A percentile compares a stretch with the other conserved stretches of the same genome.
phyloP scores from a whole-genome alignment of 2,329 filamentous ascomycete species.

The Sclerotiophoma versabilis region DNA sequence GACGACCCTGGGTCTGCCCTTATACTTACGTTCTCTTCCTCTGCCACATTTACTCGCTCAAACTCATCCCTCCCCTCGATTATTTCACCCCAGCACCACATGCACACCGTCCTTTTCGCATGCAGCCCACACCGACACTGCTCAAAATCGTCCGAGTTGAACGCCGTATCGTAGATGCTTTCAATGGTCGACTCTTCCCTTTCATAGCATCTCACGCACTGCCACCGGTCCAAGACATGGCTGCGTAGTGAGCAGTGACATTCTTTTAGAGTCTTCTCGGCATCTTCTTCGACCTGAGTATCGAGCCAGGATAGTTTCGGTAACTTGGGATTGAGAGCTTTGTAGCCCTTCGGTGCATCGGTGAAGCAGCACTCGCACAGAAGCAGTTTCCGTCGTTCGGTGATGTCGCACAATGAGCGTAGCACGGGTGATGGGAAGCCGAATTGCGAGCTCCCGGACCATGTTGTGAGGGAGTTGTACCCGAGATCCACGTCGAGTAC shows the following conservation, averaged over 20 bases:
- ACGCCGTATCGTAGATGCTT: neutral
- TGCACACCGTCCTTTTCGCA: neutral
- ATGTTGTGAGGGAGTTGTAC: slow-evolving; percentile 17
- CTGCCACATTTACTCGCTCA: neutral
- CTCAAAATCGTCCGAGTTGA: neutral
- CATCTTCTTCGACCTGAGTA: too few relatives aligned
- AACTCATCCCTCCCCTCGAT: neutral
- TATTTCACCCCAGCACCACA: slow-evolving; percentile 20
- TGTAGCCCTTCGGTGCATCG: neutral
- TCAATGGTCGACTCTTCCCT: slow-evolving; percentile 6
- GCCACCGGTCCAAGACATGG: slow-evolving; percentile 24
- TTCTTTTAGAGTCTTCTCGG: neutral
- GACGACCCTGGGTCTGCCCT: neutral
- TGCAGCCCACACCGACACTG: slow-evolving; percentile 3
- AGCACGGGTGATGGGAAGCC: slow-evolving; percentile 38
- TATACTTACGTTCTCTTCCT: neutral
- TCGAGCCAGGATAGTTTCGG: slow-evolving; percentile 9
- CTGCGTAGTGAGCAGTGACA: slow-evolving; percentile 14
- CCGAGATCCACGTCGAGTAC: slow-evolving; percentile 39
- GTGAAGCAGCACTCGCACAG: slow-evolving; percentile 21
- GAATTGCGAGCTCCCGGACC: slow-evolving; percentile 29
- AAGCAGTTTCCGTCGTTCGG: slow-evolving; percentile 29
- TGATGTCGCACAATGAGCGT: slow-evolving; percentile 30
- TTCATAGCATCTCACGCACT: slow-evolving; percentile 24
- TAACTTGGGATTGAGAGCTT: neutral